Evolutionary conservation across 2,329 filamentous ascomycete genomes (phyloP).

Genomic region (Elsinoe necatrix): DNA sequence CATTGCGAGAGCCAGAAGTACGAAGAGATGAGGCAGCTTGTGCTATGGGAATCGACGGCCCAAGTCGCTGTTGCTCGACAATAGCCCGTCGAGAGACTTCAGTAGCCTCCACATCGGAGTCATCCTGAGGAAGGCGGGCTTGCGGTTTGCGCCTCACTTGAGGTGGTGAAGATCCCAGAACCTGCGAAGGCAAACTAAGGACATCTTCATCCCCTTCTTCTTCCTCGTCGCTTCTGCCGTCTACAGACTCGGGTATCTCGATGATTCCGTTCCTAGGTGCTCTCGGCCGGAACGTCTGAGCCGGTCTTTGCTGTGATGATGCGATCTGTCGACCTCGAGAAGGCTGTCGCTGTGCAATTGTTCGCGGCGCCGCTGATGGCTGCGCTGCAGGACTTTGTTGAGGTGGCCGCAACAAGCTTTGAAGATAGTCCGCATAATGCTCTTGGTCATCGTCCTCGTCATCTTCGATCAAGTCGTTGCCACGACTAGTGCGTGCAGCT

Average conservation of each 20-base stretch:
- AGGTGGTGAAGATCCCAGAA: constrained; percentile 1
- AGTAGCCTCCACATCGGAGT: not conserved
- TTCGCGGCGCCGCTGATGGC: too few species aligned
- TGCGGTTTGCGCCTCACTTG: not conserved
- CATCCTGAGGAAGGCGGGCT: not conserved
- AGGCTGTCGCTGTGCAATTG: too few species aligned
- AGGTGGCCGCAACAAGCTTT: constrained; percentile 14
- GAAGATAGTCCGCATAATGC: constrained; percentile 23
- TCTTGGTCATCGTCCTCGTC: constrained; percentile 26
- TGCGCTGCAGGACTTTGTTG: not conserved
- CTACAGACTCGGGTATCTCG: not conserved
- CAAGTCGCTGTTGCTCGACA: not conserved
- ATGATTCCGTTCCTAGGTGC: not conserved
- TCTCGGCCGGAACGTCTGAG: not conserved
- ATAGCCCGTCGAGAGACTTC: not conserved
- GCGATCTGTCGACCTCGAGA: not conserved
- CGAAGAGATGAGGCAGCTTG: not conserved
- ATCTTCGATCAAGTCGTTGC: constrained; percentile 25
- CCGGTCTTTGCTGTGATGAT: not conserved
- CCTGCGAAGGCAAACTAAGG: not conserved
- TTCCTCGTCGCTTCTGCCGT: constrained; percentile 3
- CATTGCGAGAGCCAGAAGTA: constrained; percentile 11
- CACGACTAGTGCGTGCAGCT: constrained; percentile 18
- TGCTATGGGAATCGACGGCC: not conserved
- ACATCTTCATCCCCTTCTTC: constrained; percentile 10